Percentiles rank a stretch among this genome's conserved stretches.
Evolutionary conservation across 352 stramenopile genomes (phyloP).

Genomic region (Halophytophthora polymorphica): DNA sequence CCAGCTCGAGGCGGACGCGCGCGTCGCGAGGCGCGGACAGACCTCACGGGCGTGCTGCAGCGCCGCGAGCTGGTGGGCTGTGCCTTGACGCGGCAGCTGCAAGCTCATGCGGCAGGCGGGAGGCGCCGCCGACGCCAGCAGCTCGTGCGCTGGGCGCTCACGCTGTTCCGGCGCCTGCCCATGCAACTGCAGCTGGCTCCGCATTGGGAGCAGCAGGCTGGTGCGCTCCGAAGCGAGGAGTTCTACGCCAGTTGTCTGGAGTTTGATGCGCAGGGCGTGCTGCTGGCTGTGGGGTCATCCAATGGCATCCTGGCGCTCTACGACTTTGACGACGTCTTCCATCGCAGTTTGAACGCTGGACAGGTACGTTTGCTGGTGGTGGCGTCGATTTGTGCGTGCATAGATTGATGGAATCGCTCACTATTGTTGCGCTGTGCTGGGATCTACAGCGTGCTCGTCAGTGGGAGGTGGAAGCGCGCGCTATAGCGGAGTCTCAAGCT

Average conservation of each 20-base stretch:
- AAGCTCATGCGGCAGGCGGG: neutral
- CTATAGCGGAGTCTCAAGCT: constrained; percentile 1
- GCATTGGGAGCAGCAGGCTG: constrained; percentile 40
- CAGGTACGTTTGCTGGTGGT: constrained; percentile 17
- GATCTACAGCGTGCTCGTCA: neutral
- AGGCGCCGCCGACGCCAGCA: constrained; percentile 42
- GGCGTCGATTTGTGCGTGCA: too few relatives aligned
- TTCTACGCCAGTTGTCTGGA: constrained; percentile 69
- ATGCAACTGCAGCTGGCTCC: constrained; percentile 41
- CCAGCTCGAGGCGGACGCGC: constrained; percentile 1
- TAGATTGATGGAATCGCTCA: neutral
- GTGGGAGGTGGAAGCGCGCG: neutral
- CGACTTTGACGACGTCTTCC: constrained; percentile 78
- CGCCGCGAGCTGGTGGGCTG: constrained; percentile 40
- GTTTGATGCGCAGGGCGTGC: constrained; percentile 65
- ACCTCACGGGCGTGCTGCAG: constrained; percentile 36
- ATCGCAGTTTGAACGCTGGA: constrained; percentile 51
- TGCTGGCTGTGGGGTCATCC: constrained; percentile 60
- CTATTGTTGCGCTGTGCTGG: neutral
- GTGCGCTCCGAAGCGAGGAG: constrained; percentile 11
- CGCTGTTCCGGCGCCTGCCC: constrained; percentile 40
- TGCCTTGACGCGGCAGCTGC: constrained; percentile 4
- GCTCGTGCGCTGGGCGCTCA: constrained; percentile 51
- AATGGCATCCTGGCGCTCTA: constrained; percentile 72
- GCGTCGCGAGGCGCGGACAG: constrained; percentile 12